These are phyloP conservation scores for Zymoseptoria passerinii DNA, from an alignment of 2,329 filamentous ascomycete species.

Conservation along the genomic window DNA sequence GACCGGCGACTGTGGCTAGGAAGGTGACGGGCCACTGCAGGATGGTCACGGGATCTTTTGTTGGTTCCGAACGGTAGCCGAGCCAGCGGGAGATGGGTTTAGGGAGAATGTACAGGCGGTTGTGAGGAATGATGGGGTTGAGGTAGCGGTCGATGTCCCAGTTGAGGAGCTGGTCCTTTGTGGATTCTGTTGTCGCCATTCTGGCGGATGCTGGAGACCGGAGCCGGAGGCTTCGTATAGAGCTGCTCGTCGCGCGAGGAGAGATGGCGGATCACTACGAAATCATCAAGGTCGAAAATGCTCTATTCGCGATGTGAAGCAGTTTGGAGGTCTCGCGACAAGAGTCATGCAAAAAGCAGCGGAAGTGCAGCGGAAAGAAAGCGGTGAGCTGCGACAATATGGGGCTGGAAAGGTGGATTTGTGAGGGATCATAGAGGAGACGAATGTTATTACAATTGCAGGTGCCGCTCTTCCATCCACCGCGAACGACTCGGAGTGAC, in stretches of 20 bases:
- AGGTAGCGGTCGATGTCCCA: slow-evolving; percentile 72
- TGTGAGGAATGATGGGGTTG: slow-evolving; percentile 60
- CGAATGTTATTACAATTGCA: background rate
- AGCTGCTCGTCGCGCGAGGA: background rate
- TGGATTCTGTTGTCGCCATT: background rate
- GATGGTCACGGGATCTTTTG: slow-evolving; percentile 35
- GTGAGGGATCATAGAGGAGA: background rate
- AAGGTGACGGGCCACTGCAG: slow-evolving; percentile 37
- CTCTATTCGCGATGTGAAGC: background rate
- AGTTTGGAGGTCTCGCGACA: background rate
- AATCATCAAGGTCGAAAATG: background rate
- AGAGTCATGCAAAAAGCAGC: background rate
- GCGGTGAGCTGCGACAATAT: background rate
- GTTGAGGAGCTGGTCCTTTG: slow-evolving; percentile 30
- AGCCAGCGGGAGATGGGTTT: slow-evolving; percentile 59
- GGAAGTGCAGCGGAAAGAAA: background rate
- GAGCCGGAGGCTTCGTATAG: background rate
- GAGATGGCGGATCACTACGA: background rate
- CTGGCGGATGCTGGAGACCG: background rate
- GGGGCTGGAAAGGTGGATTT: background rate
- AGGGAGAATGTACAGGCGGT: slow-evolving; percentile 57
- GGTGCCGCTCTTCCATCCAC: background rate
- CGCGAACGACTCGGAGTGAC: background rate
- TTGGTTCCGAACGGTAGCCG: slow-evolving; percentile 34
- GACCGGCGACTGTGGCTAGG: slow-evolving; percentile 37